Base-by-base conservation (phyloP, 768 basidiomycete genomes). In the Gymnopilus dilepis region DNA sequence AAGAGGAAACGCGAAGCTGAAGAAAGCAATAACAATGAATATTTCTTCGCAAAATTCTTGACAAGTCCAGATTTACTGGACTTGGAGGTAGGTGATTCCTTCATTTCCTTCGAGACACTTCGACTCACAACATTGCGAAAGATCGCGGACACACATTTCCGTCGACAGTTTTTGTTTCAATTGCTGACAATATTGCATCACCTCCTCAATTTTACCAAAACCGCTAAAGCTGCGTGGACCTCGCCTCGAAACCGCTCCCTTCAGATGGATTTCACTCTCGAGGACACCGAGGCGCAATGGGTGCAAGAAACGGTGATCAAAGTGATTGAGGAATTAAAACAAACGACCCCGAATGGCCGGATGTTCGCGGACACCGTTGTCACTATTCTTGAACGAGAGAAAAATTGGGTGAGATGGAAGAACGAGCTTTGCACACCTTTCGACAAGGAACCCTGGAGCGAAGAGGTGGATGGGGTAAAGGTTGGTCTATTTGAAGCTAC, bases 41-140 rank as follows among this genome's bases (percentile, higher is more conserved):
- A 95, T 71, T 97, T 96, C 76, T 96, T 95, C 69, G 92, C 95
- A 37, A 97, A 96, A 74, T 96, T 94, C 75, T 77, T 97, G 56
- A 97, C 95, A 0, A 94, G 87, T 63, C 89, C 92, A 0, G 93
- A 95, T 58, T 78, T 97, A 21, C 79, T 95, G 15, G 94, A 92
- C 54, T 87, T 95, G 48, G 94, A 97, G 83, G 95, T 94, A 53
- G 52, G 81, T 31, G 17, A 43, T 2, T 34, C 31, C 22, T 37
- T 52, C 28, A 15, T 13, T 58, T 53, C 56, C 33, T 31, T 30
- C 41, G 12, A 56, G 28, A 52, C 31, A 11, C 33, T 31, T 33
- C 53, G 56, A 54, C 64, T 48, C 24, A 34, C 60, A 47, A 63
- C 47, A n/a, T 24, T 65, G 22, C 51, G 63, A 6, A 69, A 95